Evolutionary conservation across 1,284 basidiomycete genomes (phyloP).

Genomic region (Puccinia triticina): DNA sequence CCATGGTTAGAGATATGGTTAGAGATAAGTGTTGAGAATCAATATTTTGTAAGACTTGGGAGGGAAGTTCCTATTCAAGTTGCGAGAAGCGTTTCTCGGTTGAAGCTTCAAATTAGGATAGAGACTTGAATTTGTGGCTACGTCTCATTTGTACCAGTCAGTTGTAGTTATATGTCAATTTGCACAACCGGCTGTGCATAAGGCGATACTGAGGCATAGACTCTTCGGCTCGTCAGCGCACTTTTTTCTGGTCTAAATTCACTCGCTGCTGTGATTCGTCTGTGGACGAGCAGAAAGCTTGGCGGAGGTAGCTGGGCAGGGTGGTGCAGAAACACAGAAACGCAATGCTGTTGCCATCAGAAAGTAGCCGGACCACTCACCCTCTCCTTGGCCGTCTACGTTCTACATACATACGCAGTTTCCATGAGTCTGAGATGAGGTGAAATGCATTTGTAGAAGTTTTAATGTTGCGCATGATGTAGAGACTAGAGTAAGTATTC

Average conservation of each 20-base stretch:
- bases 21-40: background rate
- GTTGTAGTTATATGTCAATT: background rate
- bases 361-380: background rate
- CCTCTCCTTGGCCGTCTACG: background rate
- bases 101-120: background rate
- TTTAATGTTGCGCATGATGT: background rate
- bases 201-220: background rate
- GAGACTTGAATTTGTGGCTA: background rate
- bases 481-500: background rate
- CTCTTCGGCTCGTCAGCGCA: background rate
- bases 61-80: background rate
- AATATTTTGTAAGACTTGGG: background rate
- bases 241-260: background rate
- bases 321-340: background rate
- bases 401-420: too few species aligned
- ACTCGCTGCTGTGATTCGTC: background rate
- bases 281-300: background rate
- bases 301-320: background rate
- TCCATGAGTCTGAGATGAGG: background rate
- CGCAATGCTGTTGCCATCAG: background rate
- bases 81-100: background rate
- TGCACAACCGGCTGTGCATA: constrained; percentile 1
- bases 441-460: background rate
- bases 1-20: background rate
- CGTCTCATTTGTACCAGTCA: background rate